Base-by-base conservation (phyloP, 495 filamentous ascomycete genomes). In the Xylaria intraflava region DNA sequence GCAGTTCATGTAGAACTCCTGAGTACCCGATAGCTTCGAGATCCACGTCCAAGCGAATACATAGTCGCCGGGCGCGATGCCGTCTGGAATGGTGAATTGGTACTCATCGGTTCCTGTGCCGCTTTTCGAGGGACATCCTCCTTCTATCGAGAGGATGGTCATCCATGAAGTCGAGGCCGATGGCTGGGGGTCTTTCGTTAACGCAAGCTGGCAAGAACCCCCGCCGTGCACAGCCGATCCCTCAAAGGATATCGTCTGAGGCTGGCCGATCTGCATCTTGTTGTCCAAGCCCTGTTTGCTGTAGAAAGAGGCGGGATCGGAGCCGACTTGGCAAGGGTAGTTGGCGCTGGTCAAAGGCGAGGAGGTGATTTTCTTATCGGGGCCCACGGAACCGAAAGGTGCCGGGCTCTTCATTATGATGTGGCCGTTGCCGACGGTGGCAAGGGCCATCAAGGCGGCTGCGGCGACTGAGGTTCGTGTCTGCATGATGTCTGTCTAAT, bases 1-100 rank as follows among this genome's bases (percentile, higher is more conserved):
- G 57, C 89, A 95, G 76, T 89, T 88, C 89, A 92, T 92, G 75
- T 93, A 94, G 79, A 90, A 88, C 69, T 95, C 89, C 11, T 42
- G 41, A n/a, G 41, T 45, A 4, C 88, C 48, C 5, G 48, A 40
- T 44, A 89, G 62, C 56, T 83, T 84, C 77, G 94, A 94, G 72
- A 89, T 83, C 90, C 90, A 95, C 1, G 85, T 85, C 78, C 89
- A 93, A 6, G 86, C 83, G 30, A 95, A 69, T 1, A 82, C 80
- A 2, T 80, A 85, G 30, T 75, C 72, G 6, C 86, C 86, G 3
- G 76, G 67, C 1, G 75, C 76, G 30, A 87, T 69, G 9, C 74
- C 70, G 12, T 69, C 58, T 0, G 85, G 86, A 27, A 89, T 73
- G 0, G 66, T 75, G 72, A 81, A 85, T 31, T 66, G 56, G 67